These are phyloP conservation scores for Podaxis sp. DNA, from an alignment of 768 basidiomycete genomes.

Conservation along the genomic window DNA sequence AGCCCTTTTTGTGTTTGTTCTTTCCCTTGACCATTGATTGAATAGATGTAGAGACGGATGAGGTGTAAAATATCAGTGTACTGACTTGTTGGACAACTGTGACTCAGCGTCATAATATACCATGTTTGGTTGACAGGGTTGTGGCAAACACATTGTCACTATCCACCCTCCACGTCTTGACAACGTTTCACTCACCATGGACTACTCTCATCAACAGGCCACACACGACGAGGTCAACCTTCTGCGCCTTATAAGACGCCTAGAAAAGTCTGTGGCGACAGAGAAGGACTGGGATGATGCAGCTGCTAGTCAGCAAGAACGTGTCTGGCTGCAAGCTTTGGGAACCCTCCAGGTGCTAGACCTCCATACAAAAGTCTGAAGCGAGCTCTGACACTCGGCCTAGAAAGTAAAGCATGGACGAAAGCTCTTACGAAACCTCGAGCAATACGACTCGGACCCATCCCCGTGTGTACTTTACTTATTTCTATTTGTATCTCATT, in stretches of 20 bases:
- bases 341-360: background rate
- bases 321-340: background rate
- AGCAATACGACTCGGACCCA: background rate
- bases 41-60: background rate
- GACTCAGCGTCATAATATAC: background rate
- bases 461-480: background rate
- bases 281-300: conserved; percentile 1
- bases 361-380: background rate
- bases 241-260: conserved; percentile 6
- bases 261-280: conserved; percentile 5
- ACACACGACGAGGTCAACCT: conserved; percentile 14
- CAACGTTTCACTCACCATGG: background rate
- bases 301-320: background rate
- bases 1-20: background rate
- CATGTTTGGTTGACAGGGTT: background rate
- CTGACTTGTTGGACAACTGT: background rate
- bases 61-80: background rate
- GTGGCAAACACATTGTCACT: background rate
- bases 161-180: background rate
- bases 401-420: conserved; percentile 13
- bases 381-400: background rate
- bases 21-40: background rate
- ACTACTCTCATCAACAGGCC: background rate
- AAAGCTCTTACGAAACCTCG: conserved; percentile 10
- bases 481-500: background rate